Base-by-base conservation (phyloP, 2,329 filamentous ascomycete species). In the Epichloe coenophiala region DNA sequence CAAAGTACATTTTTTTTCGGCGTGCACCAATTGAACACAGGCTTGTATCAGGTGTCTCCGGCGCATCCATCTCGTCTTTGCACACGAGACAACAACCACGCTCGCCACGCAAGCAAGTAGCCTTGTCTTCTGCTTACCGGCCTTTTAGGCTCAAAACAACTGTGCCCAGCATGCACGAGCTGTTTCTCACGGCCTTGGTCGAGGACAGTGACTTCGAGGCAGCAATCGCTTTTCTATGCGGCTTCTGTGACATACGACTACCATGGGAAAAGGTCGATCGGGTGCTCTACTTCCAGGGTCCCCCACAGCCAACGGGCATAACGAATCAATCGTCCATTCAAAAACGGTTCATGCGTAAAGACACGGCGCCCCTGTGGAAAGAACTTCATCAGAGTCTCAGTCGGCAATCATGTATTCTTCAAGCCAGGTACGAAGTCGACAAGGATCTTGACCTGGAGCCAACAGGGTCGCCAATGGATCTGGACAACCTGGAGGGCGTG, bases 331-430 rank as follows among this genome's bases (percentile, higher is more conserved):
- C 56, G 21, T 65, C 65, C n/a, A 62, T 69, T 13, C 62, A 68
- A 45, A 68, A 69, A 47, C 65, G 63, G 45, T 65, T 63, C 2
- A 59, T 64, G 48, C 65, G 64, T 49, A 67, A 71, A 49, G 66
- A 71, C 38, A 57, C 57, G 1, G 61, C 59, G 1, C 59, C 65
- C 2, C 53, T 70, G 2, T 83, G 78, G 78, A 71, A 68, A 47
- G 73, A 75, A 35, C 66, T 83, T 4, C 71, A 77, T 54, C 72
- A 74, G 52, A 75, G 76, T 53, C 66, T 83, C 12, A 62, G 62
- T 17, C 71, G 76, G 31, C 78, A 80, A 55, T 78, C 78, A 3
- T 83, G 78, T 57, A 60, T 79, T 23, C 55, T 83, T 5, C 74
- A 79, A 54, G 59, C 70, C n/a, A 69, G 73, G 11, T 80, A 80